These are phyloP conservation scores for Schizophyllum amplum DNA, from an alignment of 1,284 basidiomycete genomes.

Conservation along the genomic window DNA sequence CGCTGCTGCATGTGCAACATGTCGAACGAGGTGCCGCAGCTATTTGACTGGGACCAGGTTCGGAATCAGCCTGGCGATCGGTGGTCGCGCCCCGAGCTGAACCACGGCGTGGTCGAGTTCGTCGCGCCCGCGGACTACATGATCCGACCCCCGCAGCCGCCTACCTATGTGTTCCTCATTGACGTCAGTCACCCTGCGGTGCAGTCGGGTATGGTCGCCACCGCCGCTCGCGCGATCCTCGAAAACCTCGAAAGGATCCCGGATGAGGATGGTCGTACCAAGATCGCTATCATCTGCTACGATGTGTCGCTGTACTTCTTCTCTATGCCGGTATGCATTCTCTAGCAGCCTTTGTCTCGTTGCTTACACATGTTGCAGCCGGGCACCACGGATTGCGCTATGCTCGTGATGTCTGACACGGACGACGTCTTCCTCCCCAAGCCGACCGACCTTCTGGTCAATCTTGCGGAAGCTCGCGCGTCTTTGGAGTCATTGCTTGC, in stretches of 20 bases:
- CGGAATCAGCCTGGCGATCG: slow-evolving; percentile 93
- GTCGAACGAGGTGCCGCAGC: slow-evolving; percentile 97
- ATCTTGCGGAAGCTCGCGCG: slow-evolving; percentile 79
- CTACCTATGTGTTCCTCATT: slow-evolving; percentile 95
- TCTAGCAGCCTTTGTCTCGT: slow-evolving; percentile 32
- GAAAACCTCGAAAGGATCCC: slow-evolving; percentile 95
- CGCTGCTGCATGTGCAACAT: slow-evolving; percentile 99
- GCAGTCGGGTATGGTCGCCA: slow-evolving; percentile 95
- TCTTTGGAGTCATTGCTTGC: slow-evolving; percentile 81
- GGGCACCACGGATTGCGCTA: slow-evolving; percentile 78
- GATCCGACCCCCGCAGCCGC: slow-evolving; percentile 96
- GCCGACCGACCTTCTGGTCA: slow-evolving; percentile 92
- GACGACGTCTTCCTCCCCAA: slow-evolving; percentile 98
- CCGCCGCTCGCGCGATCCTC: slow-evolving; percentile 90
- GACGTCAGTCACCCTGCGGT: slow-evolving; percentile 93
- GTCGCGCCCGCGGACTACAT: slow-evolving; percentile 99
- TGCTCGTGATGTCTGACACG: slow-evolving; percentile 96
- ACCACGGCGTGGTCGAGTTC: slow-evolving; percentile 91
- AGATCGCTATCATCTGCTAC: slow-evolving; percentile 89
- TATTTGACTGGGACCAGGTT: slow-evolving; percentile 97
- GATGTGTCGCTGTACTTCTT: slow-evolving; percentile 97
- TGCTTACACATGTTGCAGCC: slow-evolving; percentile 43
- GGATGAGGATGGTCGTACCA: slow-evolving; percentile 90
- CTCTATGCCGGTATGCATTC: too few species aligned
- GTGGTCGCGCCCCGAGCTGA: slow-evolving; percentile 91